Percentiles rank a stretch among this genome's conserved stretches.
Evolutionary conservation across 306 rosid species (phyloP).

Genomic region (Astragalus membranaceus): DNA sequence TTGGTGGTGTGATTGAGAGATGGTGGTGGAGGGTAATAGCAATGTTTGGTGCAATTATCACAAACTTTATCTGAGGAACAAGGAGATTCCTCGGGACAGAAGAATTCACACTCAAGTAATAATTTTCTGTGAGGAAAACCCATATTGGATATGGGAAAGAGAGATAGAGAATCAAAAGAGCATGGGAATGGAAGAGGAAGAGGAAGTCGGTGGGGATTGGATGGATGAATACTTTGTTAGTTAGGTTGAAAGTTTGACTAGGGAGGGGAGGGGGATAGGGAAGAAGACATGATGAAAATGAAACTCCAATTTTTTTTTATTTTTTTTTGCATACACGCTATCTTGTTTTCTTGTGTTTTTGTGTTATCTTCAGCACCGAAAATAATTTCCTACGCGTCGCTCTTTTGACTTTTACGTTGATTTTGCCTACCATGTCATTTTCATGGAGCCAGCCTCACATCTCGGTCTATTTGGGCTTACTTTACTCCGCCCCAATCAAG

Average conservation of each 20-base stretch:
- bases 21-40: not conserved
- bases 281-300: no score
- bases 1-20: not conserved
- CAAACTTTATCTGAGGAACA: not conserved
- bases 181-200: not conserved
- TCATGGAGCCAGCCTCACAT: no score
- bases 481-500: no score
- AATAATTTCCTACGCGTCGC: no score
- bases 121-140: slow-evolving; percentile 27
- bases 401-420: no score
- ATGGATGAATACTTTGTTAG: not conserved
- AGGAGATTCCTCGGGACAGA: accelerated
- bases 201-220: not conserved
- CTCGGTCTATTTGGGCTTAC: no score
- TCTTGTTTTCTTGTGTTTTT: no score
- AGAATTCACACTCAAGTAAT: not conserved
- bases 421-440: no score
- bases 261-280: not conserved
- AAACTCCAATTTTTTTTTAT: no score
- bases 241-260: slow-evolving; percentile 18
- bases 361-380: not conserved
- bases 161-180: not conserved
- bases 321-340: no score
- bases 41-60: accelerated
- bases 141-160: slow-evolving; percentile 24